Evolutionary conservation across 768 basidiomycete genomes (phyloP), one percentile per base, ranked within the genome.

Genomic region (Peribolospora kevripleyi): DNA sequence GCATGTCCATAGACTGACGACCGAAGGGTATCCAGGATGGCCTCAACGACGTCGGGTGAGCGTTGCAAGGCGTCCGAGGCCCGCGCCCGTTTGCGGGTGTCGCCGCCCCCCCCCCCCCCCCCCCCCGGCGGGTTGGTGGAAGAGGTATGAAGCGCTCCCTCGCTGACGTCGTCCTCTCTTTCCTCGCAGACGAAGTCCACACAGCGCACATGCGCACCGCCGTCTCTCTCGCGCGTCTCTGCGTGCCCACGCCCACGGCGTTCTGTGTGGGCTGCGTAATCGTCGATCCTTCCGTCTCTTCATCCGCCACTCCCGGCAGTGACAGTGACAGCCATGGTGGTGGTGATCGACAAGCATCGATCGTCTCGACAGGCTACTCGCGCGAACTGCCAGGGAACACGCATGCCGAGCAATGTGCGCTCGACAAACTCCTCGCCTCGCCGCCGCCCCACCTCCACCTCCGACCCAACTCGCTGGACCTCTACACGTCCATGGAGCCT

Each of bases 401-500:
- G 3, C 91, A 98, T 66, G 91, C 90, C 8, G 91, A 98, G 70
- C 86, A 87, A 36, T 91, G 91, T 65, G 88, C 90, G 1, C 70
- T 98, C 53, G 65, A 75, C 46, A 93, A 95, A 63, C 75, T 78
- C 5, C 67, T 65, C 11, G 48, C 59, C 69, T 79, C 45, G 69
- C 76, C 2, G 42, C 71, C 78, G 47, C n/a, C 69, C 75, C 2
- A 38, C 52, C 6, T 38, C 9, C 42, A 53, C 60, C 62, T 4
- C 56, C 64, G 38, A 36, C 7, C 14, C 25, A 25, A 25, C 25
- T 25, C 1, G 25, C 25, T 25, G 36, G 82, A 86, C 65, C 79
- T 83, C 47, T 97, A 93, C 64, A 91, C 90, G 0, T 97, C 93
- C 0, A 76, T 98, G 72, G 93, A 98, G 64, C 93, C 91, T 7